These are phyloP conservation scores for Auricularia heimuer DNA, from an alignment of 768 basidiomycete species.

Conservation along the genomic window DNA sequence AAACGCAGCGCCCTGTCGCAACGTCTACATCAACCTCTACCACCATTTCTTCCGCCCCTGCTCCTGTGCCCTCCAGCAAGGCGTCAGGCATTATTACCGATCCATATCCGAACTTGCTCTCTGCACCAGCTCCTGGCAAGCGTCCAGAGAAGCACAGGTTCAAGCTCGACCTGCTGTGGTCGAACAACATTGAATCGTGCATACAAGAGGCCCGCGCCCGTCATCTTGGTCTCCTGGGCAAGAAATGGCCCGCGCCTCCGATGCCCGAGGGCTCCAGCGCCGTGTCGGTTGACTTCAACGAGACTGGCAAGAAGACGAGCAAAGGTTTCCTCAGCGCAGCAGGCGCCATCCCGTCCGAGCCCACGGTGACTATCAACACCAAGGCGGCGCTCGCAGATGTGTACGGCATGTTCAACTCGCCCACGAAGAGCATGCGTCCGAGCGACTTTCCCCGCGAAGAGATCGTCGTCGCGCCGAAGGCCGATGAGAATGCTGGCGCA, in stretches of 20 bases:
- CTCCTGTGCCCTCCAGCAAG: background rate
- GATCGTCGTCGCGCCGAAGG: background rate
- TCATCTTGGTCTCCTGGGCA: conserved; percentile 72
- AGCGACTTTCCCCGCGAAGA: too few relatives aligned
- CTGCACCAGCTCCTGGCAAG: conserved; percentile 56
- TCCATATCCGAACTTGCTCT: conserved; percentile 66
- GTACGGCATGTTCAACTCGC: conserved; percentile 82
- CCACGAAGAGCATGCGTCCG: conserved; percentile 18
- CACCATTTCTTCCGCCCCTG: conserved; percentile 14
- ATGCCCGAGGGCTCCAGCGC: background rate
- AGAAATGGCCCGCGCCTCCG: conserved; percentile 71
- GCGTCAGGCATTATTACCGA: conserved; percentile 8
- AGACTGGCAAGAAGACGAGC: conserved; percentile 38
- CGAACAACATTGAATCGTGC: conserved; percentile 70
- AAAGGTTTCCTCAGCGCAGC: conserved; percentile 31
- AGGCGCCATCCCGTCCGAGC: conserved; percentile 35
- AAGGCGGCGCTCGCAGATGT: conserved; percentile 91
- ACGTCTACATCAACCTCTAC: conserved; percentile 11
- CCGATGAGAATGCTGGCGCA: background rate
- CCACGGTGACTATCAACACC: conserved; percentile 93
- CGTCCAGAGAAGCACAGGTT: conserved; percentile 65
- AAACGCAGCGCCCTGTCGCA: background rate
- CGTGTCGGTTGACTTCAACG: conserved; percentile 45
- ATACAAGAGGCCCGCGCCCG: conserved; percentile 75
- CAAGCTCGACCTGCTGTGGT: conserved; percentile 55